Evolutionary conservation across 805 yeast genomes (phyloP).

Genomic region (Candida silvicultrix): DNA sequence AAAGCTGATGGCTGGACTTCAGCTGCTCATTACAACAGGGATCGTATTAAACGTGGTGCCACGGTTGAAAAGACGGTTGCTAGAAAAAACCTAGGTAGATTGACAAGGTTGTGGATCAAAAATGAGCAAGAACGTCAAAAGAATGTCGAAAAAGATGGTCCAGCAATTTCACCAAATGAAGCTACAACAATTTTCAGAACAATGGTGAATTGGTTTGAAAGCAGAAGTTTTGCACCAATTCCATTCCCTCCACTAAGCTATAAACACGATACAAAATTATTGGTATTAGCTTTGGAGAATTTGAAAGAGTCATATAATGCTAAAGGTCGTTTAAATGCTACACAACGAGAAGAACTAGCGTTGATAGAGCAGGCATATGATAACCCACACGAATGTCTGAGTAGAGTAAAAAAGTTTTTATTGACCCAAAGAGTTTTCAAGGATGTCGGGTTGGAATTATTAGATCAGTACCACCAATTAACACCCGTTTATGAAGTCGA

Average conservation of each 20-base stretch:
- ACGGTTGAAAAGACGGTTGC: conserved; percentile 93
- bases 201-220: conserved; percentile 88
- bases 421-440: conserved; percentile 89
- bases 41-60: conserved; percentile 81
- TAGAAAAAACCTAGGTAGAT: conserved; percentile 84
- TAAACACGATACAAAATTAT: conserved; percentile 86
- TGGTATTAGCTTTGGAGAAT: conserved; percentile 84
- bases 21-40: conserved; percentile 89
- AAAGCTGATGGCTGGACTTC: conserved; percentile 97
- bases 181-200: conserved; percentile 84
- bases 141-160: conserved; percentile 76
- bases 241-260: conserved; percentile 92
- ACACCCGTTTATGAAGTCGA: conserved; percentile 85
- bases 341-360: conserved; percentile 89
- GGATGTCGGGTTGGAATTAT: conserved; percentile 81
- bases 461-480: conserved; percentile 81
- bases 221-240: conserved; percentile 75
- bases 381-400: conserved; percentile 89
- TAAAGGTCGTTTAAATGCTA: conserved; percentile 71
- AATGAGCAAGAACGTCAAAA: conserved; percentile 87
- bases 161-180: conserved; percentile 77
- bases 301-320: conserved; percentile 76
- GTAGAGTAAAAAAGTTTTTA: conserved; percentile 73
- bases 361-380: conserved; percentile 95
- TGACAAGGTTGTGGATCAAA: conserved; percentile 89